Evolutionary conservation across 352 stramenopile species (phyloP).

Genomic region (Globisporangium paroecandrum): DNA sequence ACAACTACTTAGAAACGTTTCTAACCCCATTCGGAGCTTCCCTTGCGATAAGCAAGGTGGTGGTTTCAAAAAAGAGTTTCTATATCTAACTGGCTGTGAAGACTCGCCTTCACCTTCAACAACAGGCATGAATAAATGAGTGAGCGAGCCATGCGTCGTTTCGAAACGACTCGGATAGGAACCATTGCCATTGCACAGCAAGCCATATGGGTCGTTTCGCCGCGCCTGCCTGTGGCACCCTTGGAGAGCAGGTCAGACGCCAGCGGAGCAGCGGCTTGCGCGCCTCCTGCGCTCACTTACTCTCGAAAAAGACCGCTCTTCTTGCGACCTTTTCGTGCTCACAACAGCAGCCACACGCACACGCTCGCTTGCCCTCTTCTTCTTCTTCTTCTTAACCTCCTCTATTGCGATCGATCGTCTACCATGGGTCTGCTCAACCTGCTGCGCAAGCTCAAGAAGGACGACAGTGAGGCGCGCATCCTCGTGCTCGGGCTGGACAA

Average conservation of each 20-base stretch:
- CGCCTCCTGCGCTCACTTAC: conserved; percentile 25
- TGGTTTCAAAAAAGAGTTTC: conserved; percentile 6
- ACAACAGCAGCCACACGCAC: no score
- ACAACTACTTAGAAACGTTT: conserved; percentile 5
- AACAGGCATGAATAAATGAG: background rate
- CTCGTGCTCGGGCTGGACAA: conserved; percentile 96
- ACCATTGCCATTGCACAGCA: background rate
- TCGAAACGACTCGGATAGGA: conserved; percentile 23
- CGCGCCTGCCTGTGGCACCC: background rate
- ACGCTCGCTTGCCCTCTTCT: background rate
- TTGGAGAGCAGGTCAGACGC: background rate
- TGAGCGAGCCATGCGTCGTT: conserved; percentile 21
- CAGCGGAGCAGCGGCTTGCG: background rate
- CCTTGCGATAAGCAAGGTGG: conserved; percentile 10
- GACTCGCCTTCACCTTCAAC: background rate
- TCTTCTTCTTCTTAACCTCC: conserved; percentile 1
- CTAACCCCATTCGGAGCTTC: background rate
- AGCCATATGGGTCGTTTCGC: background rate
- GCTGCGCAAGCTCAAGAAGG: conserved; percentile 95
- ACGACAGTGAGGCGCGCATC: conserved; percentile 92
- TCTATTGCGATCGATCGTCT: conserved; percentile 1
- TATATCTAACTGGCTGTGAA: conserved; percentile 2
- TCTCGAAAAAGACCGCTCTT: conserved; percentile 36
- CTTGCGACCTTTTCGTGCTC: conserved; percentile 7
- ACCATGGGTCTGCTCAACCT: conserved; percentile 92